Base-by-base conservation (phyloP, 441 rosid species). In the Corymbia citriodora region DNA sequence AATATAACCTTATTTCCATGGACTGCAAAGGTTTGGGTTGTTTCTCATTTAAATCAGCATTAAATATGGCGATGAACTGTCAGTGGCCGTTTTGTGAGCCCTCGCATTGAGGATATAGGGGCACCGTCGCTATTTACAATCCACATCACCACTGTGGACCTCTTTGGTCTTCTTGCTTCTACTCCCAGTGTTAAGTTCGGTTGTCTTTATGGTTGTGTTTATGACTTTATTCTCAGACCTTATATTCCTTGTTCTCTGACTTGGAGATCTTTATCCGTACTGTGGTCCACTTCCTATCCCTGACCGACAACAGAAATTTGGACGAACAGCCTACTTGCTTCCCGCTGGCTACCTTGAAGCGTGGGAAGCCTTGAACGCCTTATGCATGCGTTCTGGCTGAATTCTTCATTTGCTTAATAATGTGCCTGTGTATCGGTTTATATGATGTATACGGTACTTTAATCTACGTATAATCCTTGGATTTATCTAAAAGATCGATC, bases 291-390 rank as follows among this genome's bases (percentile, higher is more conserved):
- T 63, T 86, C 48, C 40, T 87, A 92, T 89, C 94, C 91, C 95
- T 96, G 98, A 94, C 97, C 40, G 97, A 97, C 95, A 91, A 95
- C 45, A 96, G 92, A 94, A 94, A 88, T 88, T 40, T 96, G 92
- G 99, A 97, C 92, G 99, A 96, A 93, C 83, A 23, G n/a, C 65
- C 23, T 59, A 59, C 25, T 59, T 29, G 27, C 65, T 49, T 21
- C 82, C 52, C 57, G 40, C 89, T 45, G 17, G 31, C 70, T 27
- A 25, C 65, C n/a, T 10, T 25, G 5, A 59, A 59, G 31, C 11
- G 33, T 72, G 55, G 13, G 48, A 72, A 40, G 29, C 36, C 33
- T 53, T n/a, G 27, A 50, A 29, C 87, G 52, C 87, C 55, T 86
- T 49, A 57, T 29, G 55, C 88, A 86, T 53, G 9, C 16, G 14